Conservation (phyloP, 2,329 filamentous ascomycete species). For the Thielaviopsis cerberus region DNA sequence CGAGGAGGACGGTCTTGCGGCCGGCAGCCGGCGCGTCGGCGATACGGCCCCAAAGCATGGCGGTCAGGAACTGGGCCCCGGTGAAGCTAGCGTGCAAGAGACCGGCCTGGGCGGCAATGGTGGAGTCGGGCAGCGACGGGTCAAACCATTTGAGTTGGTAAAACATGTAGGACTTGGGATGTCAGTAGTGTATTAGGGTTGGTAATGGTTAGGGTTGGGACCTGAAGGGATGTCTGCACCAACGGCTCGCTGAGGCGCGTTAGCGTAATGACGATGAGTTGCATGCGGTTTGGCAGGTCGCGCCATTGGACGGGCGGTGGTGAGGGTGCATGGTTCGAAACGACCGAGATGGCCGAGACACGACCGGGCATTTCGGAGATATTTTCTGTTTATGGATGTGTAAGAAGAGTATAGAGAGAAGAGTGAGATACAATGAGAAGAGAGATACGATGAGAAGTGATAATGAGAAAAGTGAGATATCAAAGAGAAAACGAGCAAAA, state of each 20-base stretch:
- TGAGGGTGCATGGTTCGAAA: no score
- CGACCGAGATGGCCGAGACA: no score
- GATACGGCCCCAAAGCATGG: constrained; percentile 63
- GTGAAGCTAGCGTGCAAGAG: constrained; percentile 65
- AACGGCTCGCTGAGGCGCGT: constrained; percentile 67
- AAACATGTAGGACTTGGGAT: constrained; percentile 53
- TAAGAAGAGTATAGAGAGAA: no score
- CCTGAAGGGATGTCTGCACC: constrained; percentile 53
- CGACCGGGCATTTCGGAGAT: neutral
- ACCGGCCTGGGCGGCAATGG: constrained; percentile 60
- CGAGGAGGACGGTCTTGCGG: constrained; percentile 58
- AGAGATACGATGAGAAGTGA: no score
- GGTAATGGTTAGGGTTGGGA: constrained; percentile 12
- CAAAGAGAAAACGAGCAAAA: no score
- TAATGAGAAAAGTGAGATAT: no score
- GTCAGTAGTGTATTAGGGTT: neutral
- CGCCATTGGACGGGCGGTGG: constrained; percentile 30
- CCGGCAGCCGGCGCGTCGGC: constrained; percentile 46
- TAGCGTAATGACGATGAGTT: constrained; percentile 59
- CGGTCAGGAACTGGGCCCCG: constrained; percentile 63
- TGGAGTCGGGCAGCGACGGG: constrained; percentile 33
- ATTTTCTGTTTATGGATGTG: no score
- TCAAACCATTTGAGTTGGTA: constrained; percentile 72
- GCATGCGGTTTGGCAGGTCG: constrained; percentile 56
- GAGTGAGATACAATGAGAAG: no score